Evolutionary conservation across 2,329 filamentous ascomycete genomes (phyloP).

Genomic region (Mycocentrospora acerina): DNA sequence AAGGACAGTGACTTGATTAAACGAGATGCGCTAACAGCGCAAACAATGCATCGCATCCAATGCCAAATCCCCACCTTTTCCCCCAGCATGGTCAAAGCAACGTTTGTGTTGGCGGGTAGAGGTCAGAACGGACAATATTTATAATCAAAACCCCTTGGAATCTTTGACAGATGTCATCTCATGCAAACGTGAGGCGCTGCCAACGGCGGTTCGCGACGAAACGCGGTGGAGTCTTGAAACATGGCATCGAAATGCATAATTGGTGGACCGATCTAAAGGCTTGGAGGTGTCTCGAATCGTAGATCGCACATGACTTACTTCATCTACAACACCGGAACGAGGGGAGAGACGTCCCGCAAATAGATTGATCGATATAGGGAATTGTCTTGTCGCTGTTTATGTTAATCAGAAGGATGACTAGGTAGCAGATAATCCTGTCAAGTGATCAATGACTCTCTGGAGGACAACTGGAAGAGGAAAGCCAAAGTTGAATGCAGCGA

Average conservation of each 20-base stretch:
- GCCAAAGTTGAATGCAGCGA: too few relatives aligned
- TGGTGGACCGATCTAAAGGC: conserved; percentile 20
- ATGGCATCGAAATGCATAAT: conserved; percentile 11
- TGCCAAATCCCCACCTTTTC: conserved; percentile 6
- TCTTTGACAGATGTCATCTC: background rate
- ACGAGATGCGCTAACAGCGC: conserved; percentile 28
- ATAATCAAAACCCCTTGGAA: background rate
- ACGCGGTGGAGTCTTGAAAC: conserved; percentile 16
- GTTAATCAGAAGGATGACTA: too few relatives aligned
- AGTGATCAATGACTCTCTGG: too few relatives aligned
- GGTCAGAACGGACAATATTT: conserved; percentile 4
- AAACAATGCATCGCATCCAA: conserved; percentile 10
- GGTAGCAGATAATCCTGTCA: too few relatives aligned
- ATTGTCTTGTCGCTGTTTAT: too few relatives aligned
- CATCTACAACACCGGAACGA: conserved; percentile 11
- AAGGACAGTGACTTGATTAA: conserved; percentile 34
- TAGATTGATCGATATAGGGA: conserved; percentile 13
- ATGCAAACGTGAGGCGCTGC: background rate
- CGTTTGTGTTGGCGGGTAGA: background rate
- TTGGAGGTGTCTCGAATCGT: conserved; percentile 16
- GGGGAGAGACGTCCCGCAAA: conserved; percentile 13
- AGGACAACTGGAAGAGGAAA: too few relatives aligned
- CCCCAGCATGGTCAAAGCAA: conserved; percentile 7
- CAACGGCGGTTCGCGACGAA: conserved; percentile 3
- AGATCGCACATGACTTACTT: conserved; percentile 22